phyloP scores from a whole-genome alignment of 73 alveolate genomes.

The Tetrahymena borealis region DNA sequence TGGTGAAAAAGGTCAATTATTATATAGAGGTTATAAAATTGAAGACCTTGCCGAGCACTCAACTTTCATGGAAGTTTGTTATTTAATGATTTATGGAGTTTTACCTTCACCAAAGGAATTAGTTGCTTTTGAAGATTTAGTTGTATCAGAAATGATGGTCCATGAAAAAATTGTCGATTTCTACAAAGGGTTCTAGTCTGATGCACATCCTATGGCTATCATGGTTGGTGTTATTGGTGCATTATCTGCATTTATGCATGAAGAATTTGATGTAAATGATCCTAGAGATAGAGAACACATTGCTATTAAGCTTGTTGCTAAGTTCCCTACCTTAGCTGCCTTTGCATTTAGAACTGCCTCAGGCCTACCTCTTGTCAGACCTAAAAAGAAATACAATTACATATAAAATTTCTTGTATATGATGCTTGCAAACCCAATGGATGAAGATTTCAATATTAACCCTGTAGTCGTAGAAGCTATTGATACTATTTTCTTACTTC shows the following conservation, averaged over 20 bases:
- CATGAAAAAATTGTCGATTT: constrained; percentile 77
- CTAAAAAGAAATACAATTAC: constrained; percentile 54
- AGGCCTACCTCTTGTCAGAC: constrained; percentile 80
- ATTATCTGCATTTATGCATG: constrained; percentile 66
- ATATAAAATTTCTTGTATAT: constrained; percentile 78
- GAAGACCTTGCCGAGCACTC: constrained; percentile 73
- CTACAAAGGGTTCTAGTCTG: constrained; percentile 72
- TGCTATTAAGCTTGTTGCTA: constrained; percentile 77
- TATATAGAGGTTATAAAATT: constrained; percentile 82
- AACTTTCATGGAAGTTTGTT: constrained; percentile 75
- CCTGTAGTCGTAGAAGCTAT: constrained; percentile 73
- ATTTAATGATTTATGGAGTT: constrained; percentile 76
- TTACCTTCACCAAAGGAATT: constrained; percentile 63
- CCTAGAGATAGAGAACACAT: constrained; percentile 65
- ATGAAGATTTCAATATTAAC: constrained; percentile 53
- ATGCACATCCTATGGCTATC: constrained; percentile 85
- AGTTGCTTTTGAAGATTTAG: constrained; percentile 56
- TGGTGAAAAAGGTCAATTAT: constrained; percentile 75
- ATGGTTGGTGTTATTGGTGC: constrained; percentile 88
- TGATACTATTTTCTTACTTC: constrained; percentile 68
- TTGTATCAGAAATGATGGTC: constrained; percentile 71
- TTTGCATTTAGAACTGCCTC: constrained; percentile 70
- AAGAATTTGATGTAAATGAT: constrained; percentile 48
- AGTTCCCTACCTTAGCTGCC: constrained; percentile 84
- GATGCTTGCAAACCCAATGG: constrained; percentile 88